A percentile compares a stretch with the other conserved stretches of the same genome.
These are phyloP conservation scores for Dendrobium officinale DNA, from an alignment of 106 monocot genomes.

Conservation along the genomic window DNA sequence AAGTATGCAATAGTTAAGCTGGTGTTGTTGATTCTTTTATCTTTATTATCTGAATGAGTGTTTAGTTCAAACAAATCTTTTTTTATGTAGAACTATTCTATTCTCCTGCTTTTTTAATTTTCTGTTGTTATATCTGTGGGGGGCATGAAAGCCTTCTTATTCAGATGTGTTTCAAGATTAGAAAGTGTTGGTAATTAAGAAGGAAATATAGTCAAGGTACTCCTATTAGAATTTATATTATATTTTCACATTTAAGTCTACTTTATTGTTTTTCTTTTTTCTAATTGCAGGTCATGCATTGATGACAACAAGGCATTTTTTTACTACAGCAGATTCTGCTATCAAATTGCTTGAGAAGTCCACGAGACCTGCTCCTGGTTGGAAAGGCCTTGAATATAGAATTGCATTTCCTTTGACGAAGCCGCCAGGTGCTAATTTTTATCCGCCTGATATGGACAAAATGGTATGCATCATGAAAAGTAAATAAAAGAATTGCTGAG, in stretches of 20 bases:
- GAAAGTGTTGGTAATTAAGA: not conserved
- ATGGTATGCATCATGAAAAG: constrained; percentile 28
- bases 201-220: not conserved
- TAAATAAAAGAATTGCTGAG: not conserved
- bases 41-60: too few relatives aligned
- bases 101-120: not conserved
- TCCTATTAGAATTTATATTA: not conserved
- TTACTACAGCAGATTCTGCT: constrained; percentile 90
- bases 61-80: not conserved
- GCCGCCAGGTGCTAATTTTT: constrained; percentile 89
- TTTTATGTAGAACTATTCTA: not conserved
- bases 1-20: too few relatives aligned
- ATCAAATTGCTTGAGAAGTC: constrained; percentile 39
- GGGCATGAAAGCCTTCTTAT: not conserved
- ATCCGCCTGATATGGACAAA: constrained; percentile 98
- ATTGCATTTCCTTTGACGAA: constrained; percentile 74
- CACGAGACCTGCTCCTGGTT: constrained; percentile 51
- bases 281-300: constrained; percentile 64
- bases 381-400: constrained; percentile 83
- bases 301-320: constrained; percentile 85
- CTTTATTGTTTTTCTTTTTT: not conserved
- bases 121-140: not conserved
- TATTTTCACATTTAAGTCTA: not conserved
- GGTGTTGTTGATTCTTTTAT: too few relatives aligned
- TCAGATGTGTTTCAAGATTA: not conserved